A percentile compares a stretch with the other conserved stretches of the same genome.
These are phyloP conservation scores for Selenicereus undatus DNA, from an alignment of 148 eudicot species.

Conservation along the genomic window DNA sequence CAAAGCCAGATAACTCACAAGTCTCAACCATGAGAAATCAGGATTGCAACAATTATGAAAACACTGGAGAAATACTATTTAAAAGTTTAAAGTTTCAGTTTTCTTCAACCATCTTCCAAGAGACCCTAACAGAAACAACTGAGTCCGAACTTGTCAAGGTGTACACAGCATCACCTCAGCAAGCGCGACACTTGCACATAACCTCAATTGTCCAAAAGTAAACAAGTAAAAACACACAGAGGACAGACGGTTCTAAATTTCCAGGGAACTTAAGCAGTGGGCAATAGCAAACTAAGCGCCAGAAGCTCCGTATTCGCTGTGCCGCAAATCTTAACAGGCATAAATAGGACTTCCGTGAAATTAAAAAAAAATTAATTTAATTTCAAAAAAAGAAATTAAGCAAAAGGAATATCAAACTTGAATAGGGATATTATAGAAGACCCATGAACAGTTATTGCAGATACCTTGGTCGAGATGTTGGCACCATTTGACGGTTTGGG, in stretches of 20 bases:
- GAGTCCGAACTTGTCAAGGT: neutral
- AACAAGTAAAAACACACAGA: neutral
- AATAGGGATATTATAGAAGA: neutral
- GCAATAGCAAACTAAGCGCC: neutral
- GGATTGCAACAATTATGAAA: neutral
- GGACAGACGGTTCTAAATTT: neutral
- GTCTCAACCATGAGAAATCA: neutral
- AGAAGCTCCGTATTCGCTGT: no score
- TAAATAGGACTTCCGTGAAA: no score
- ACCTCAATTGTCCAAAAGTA: neutral
- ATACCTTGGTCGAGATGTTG: constrained; percentile 15
- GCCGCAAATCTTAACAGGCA: neutral
- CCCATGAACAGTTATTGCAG: neutral
- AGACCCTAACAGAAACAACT: neutral
- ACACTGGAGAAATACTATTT: neutral
- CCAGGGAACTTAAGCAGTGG: constrained; percentile 6
- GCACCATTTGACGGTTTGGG: constrained; percentile 14
- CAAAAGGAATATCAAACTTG: neutral
- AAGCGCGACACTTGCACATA: neutral
- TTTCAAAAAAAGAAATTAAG: neutral
- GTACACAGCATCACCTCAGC: neutral
- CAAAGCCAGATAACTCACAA: neutral
- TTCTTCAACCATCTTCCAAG: neutral
- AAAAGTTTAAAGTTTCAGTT: neutral
- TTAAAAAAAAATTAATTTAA: neutral